A percentile compares a stretch with the other conserved stretches of the same genome.
Conservation (phyloP, 345 rosid genomes). For the Kandelia obovata region DNA sequence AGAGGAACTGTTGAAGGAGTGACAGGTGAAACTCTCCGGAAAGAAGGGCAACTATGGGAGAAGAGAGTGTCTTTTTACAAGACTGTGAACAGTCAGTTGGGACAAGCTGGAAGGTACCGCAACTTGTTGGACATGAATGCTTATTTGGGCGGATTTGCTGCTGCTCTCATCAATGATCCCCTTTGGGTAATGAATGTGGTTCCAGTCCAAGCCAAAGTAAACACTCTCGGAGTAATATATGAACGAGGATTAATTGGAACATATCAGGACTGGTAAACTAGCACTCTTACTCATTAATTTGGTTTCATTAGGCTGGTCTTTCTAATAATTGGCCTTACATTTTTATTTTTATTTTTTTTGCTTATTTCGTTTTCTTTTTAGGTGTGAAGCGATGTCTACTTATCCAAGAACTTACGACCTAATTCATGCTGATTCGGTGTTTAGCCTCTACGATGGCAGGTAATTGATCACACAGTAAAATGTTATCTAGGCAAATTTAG, state of each 20-base stretch:
- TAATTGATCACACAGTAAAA: neutral
- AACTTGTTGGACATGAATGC: conserved; percentile 54
- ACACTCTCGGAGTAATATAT: conserved; percentile 46
- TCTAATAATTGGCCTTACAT: neutral
- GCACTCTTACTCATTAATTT: neutral
- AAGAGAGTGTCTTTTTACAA: conserved; percentile 42
- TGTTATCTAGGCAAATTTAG: too few species aligned
- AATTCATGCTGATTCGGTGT: conserved; percentile 40
- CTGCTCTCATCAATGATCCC: conserved; percentile 35
- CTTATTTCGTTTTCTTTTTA: conserved; percentile 4
- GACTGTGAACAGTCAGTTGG: conserved; percentile 34
- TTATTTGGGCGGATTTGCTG: conserved; percentile 47
- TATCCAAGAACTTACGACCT: conserved; percentile 57
- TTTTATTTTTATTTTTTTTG: neutral
- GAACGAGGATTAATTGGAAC: conserved; percentile 52
- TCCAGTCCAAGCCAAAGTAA: conserved; percentile 33
- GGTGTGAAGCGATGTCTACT: conserved; percentile 65
- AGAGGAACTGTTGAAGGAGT: conserved; percentile 39
- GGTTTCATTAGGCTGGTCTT: neutral
- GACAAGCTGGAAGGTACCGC: conserved; percentile 40
- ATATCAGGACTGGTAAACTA: conserved; percentile 41
- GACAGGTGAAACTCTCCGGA: conserved; percentile 30
- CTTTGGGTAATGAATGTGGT: conserved; percentile 54
- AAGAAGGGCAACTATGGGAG: conserved; percentile 35
- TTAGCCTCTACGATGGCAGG: conserved; percentile 40